These are phyloP conservation scores for Lasiosphaeriaceae sp. DNA, from an alignment of 495 filamentous ascomycete genomes.

Conservation along the genomic window DNA sequence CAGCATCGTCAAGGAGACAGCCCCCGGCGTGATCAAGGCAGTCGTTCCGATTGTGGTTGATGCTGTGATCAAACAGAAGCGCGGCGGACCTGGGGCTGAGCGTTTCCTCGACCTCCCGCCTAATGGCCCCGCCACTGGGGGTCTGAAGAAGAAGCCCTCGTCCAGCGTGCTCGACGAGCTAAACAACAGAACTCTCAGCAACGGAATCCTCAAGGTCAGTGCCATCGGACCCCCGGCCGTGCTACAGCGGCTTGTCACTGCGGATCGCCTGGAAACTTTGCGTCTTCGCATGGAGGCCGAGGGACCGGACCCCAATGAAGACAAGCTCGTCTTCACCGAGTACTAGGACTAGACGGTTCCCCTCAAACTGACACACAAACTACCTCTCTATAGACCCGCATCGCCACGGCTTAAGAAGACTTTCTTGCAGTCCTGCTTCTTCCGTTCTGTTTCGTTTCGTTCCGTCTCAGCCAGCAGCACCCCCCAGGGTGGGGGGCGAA, in stretches of 20 bases:
- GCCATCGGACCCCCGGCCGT: background rate
- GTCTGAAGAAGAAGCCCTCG: background rate
- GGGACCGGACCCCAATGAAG: slow-evolving; percentile 10
- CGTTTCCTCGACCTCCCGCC: too few relatives aligned
- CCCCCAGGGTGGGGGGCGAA: too few relatives aligned
- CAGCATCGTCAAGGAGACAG: slow-evolving; percentile 1
- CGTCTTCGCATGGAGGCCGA: background rate
- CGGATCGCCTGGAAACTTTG: slow-evolving; percentile 3
- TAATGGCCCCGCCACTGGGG: background rate
- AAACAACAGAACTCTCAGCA: background rate
- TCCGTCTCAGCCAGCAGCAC: too few relatives aligned
- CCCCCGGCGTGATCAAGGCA: slow-evolving; percentile 9
- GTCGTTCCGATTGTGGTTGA: slow-evolving; percentile 3
- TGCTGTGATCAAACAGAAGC: background rate
- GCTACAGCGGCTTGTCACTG: background rate
- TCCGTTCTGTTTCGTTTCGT: too few relatives aligned
- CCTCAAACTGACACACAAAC: too few relatives aligned
- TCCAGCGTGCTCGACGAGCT: background rate
- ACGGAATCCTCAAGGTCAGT: background rate
- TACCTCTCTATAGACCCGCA: too few relatives aligned
- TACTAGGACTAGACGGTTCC: too few relatives aligned
- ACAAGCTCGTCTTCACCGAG: slow-evolving; percentile 11
- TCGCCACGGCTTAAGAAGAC: too few relatives aligned
- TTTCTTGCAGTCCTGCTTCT: too few relatives aligned
- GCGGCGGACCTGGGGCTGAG: too few relatives aligned